These are phyloP conservation scores for Verticillium zaregamsianum DNA, from an alignment of 2,329 filamentous ascomycete species.

Conservation along the genomic window DNA sequence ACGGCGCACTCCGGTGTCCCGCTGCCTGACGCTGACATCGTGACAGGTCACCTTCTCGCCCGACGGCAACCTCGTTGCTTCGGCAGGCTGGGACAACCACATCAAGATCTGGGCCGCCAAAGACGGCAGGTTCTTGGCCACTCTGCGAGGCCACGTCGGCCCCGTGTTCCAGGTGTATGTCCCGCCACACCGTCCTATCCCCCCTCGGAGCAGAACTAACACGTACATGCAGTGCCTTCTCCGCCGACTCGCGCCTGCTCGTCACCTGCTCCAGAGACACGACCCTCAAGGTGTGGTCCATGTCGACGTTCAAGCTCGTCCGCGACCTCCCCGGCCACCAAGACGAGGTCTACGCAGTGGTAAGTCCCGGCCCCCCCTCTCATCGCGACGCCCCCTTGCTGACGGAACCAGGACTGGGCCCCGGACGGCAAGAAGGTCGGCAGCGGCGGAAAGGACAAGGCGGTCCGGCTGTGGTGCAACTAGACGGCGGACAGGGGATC, in stretches of 20 bases:
- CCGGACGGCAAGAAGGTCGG: slow-evolving; percentile 84
- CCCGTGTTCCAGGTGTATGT: slow-evolving; percentile 61
- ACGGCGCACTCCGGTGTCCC: neutral
- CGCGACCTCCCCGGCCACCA: slow-evolving; percentile 82
- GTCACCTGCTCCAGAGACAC: slow-evolving; percentile 89
- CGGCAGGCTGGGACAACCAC: slow-evolving; percentile 88
- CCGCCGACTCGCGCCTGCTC: slow-evolving; percentile 82
- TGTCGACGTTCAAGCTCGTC: slow-evolving; percentile 75
- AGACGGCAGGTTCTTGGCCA: slow-evolving; percentile 41
- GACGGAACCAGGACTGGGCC: slow-evolving; percentile 65
- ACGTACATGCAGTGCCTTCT: slow-evolving; percentile 61
- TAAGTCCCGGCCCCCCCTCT: neutral
- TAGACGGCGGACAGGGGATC: slow-evolving; percentile 23
- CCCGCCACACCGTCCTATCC: neutral
- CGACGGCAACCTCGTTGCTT: slow-evolving; percentile 82
- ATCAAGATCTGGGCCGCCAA: slow-evolving; percentile 86
- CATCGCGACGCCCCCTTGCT: neutral
- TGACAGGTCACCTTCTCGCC: slow-evolving; percentile 72
- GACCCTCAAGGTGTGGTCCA: slow-evolving; percentile 92
- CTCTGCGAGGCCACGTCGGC: slow-evolving; percentile 80
- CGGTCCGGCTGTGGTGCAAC: slow-evolving; percentile 63
- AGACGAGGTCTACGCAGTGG: slow-evolving; percentile 86
- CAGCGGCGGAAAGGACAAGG: slow-evolving; percentile 91
- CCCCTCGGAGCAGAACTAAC: neutral
- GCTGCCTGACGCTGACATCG: neutral